These are phyloP conservation scores for Przewalskia tangutica DNA, from an alignment of 257 asterid species.

Conservation along the genomic window DNA sequence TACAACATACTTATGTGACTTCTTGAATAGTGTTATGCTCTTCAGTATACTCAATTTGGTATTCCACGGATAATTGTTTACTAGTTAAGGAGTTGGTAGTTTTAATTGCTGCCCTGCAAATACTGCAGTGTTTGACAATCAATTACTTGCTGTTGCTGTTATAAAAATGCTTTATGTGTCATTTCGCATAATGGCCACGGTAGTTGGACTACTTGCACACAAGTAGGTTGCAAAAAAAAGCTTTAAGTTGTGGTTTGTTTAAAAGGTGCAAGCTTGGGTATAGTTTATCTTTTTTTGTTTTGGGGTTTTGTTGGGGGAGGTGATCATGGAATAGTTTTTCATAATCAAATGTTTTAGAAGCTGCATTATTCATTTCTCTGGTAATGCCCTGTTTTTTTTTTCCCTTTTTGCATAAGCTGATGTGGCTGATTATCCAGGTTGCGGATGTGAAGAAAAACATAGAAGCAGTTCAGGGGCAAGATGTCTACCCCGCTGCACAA, in stretches of 20 bases:
- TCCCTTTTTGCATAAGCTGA: neutral
- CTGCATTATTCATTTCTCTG: neutral
- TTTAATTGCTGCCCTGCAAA: neutral
- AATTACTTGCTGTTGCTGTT: neutral
- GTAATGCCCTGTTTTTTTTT: neutral
- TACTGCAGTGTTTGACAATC: neutral
- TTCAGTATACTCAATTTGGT: neutral
- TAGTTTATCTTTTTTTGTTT: neutral
- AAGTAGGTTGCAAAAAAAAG: neutral
- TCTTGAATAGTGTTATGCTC: no score
- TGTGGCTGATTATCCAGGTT: constrained; percentile 29
- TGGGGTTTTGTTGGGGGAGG: neutral
- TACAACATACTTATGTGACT: neutral
- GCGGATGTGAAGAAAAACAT: constrained; percentile 67
- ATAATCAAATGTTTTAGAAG: neutral
- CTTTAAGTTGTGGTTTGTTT: neutral
- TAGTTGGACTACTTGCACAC: neutral
- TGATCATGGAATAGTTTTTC: neutral
- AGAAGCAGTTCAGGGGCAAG: constrained; percentile 63
- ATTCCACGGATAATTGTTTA: neutral
- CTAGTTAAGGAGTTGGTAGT: neutral
- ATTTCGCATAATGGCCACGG: neutral
- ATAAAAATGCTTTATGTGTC: neutral
- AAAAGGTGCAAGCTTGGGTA: neutral
- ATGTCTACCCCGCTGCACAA: constrained; percentile 59